Conservation (phyloP, 202 grass and related monocot species). For the Zoysia matrella region DNA sequence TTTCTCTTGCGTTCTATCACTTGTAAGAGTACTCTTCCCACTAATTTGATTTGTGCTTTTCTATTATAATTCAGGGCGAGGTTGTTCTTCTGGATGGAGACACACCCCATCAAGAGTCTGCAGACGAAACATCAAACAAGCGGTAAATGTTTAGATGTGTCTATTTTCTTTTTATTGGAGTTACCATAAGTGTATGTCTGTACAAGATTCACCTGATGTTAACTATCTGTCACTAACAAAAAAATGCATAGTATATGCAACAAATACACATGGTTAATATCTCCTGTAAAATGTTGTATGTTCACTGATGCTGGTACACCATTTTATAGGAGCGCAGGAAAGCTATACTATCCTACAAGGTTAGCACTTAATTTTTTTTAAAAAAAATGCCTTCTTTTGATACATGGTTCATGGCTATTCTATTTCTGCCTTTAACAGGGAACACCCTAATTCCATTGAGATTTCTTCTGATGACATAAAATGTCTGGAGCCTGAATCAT, state of each 20-base stretch:
- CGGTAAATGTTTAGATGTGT: constrained; percentile 47
- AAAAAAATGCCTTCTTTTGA: constrained; percentile 25
- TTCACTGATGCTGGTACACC: constrained; percentile 41
- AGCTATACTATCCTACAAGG: constrained; percentile 89
- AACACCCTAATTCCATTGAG: constrained; percentile 68
- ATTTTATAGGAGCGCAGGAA: constrained; percentile 63
- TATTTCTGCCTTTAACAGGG: constrained; percentile 51
- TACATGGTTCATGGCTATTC: constrained; percentile 43
- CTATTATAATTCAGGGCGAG: constrained; percentile 56
- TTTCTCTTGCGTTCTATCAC: constrained; percentile 30
- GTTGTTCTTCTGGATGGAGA: constrained; percentile 90
- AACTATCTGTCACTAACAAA: constrained; percentile 28
- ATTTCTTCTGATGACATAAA: constrained; percentile 73
- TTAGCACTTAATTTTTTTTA: constrained; percentile 40
- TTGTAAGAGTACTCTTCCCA: constrained; percentile 25
- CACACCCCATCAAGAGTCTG: constrained; percentile 36
- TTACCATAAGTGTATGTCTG: background rate
- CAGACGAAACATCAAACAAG: constrained; percentile 51
- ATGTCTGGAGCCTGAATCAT: constrained; percentile 81
- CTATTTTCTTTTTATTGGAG: constrained; percentile 15
- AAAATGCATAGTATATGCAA: background rate
- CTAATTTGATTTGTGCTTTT: constrained; percentile 40
- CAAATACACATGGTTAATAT: constrained; percentile 30
- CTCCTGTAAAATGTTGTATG: constrained; percentile 30
- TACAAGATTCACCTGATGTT: constrained; percentile 14